These are phyloP conservation scores for Fusarium xylarioides DNA, from an alignment of 2,329 filamentous ascomycete genomes.

Conservation along the genomic window DNA sequence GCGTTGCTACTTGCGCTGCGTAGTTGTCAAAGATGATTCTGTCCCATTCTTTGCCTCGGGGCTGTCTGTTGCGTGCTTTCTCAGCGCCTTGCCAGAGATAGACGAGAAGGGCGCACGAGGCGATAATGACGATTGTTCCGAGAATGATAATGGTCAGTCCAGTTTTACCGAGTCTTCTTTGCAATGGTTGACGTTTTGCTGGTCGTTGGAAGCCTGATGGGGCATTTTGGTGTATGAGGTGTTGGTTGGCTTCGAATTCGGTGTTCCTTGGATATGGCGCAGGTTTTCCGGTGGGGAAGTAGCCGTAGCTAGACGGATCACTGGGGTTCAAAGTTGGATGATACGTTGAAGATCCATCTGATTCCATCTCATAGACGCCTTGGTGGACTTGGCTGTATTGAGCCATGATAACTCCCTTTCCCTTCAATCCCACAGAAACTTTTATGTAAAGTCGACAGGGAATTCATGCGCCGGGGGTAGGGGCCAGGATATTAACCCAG, in stretches of 20 bases:
- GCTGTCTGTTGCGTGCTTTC: not conserved
- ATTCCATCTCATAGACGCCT: not conserved
- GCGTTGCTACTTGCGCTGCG: not conserved
- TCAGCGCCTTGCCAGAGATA: slow-evolving; percentile 13
- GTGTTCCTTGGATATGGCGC: fast-evolving
- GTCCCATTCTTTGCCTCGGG: not conserved
- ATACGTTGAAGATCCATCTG: not conserved
- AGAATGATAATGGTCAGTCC: not conserved
- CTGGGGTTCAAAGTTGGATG: fast-evolving
- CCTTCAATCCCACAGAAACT: too few species aligned
- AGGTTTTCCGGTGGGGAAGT: not conserved
- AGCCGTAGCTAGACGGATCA: not conserved
- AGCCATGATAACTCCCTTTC: not conserved
- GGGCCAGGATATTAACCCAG: not conserved
- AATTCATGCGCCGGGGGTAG: fast-evolving
- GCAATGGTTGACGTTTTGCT: not conserved
- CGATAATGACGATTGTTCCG: not conserved
- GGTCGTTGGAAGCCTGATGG: not conserved
- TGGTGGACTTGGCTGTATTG: not conserved
- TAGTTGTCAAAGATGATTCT: not conserved
- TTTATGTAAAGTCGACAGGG: fast-evolving
- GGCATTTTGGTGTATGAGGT: not conserved
- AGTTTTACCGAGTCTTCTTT: not conserved
- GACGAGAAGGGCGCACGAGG: not conserved
- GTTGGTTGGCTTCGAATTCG: not conserved